Percentiles rank a stretch among this genome's conserved stretches.
Conservation (phyloP, 2,329 filamentous ascomycete species). For the Fusarium graminum region DNA sequence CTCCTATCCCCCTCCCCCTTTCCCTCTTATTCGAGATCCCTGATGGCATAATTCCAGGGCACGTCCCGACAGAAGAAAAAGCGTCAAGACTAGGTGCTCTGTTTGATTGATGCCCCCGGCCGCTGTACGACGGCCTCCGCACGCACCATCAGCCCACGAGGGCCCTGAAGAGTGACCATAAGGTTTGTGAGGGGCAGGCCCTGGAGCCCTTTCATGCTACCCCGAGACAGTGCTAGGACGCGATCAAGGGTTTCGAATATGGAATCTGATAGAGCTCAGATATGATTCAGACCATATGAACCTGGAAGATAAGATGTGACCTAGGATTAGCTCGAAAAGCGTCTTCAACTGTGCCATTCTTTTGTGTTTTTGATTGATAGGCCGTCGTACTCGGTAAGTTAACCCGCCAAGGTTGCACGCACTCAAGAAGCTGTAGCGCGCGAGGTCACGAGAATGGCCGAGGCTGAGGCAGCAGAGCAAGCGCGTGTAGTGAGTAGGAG, state of each 20-base stretch:
- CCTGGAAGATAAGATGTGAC: slow-evolving; percentile 6
- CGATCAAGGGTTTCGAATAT: slow-evolving; percentile 23
- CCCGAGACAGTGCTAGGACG: slow-evolving; percentile 36
- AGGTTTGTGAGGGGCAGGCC: slow-evolving; percentile 39
- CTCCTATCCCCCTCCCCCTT: slow-evolving; percentile 35
- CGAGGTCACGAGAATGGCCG: slow-evolving; percentile 28
- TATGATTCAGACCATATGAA: slow-evolving; percentile 5
- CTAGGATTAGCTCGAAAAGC: slow-evolving; percentile 5
- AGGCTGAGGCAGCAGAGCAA: slow-evolving; percentile 35
- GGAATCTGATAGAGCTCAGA: slow-evolving; percentile 34
- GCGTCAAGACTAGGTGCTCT: slow-evolving; percentile 40
- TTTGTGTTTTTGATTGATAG: slow-evolving; percentile 22
- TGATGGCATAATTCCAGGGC: slow-evolving; percentile 39
- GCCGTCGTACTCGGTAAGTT: slow-evolving; percentile 2
- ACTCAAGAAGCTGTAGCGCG: slow-evolving; percentile 25
- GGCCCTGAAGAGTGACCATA: slow-evolving; percentile 31
- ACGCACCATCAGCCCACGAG: slow-evolving; percentile 38
- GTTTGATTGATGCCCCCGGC: slow-evolving; percentile 47
- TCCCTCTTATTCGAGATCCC: slow-evolving; percentile 29
- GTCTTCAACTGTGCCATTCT: slow-evolving; percentile 12
- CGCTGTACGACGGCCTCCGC: slow-evolving; percentile 46
- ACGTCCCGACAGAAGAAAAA: slow-evolving; percentile 42
- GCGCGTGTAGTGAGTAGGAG: slow-evolving; percentile 24
- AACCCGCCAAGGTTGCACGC: slow-evolving; percentile 1
- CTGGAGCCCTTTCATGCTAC: slow-evolving; percentile 46